A percentile compares a stretch with the other conserved stretches of the same genome.
phyloP scores from a whole-genome alignment of 176 grass and related monocot genomes.

The Luzula sylvatica region DNA sequence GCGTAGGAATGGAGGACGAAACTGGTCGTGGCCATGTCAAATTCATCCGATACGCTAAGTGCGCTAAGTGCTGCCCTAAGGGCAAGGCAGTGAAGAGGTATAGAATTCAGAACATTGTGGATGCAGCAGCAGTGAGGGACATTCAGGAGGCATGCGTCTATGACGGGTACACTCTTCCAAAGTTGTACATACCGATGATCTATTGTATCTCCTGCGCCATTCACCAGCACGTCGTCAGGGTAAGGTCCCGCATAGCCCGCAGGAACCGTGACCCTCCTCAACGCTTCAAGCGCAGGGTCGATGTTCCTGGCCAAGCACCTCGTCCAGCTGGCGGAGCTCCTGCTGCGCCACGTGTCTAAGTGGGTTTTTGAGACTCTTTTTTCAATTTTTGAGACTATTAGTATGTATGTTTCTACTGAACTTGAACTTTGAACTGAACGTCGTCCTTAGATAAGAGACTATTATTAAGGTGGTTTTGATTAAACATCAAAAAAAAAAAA shows the following conservation, averaged over 20 bases:
- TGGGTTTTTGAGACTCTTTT: too few relatives aligned
- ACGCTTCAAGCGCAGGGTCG: conserved; percentile 51
- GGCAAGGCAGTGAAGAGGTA: conserved; percentile 72
- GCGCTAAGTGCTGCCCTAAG: conserved; percentile 61
- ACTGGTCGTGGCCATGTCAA: conserved; percentile 60
- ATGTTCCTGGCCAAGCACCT: too few relatives aligned
- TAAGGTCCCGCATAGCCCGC: conserved; percentile 38
- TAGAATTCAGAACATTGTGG: conserved; percentile 59
- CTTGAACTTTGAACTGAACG: too few relatives aligned
- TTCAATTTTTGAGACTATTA: too few relatives aligned
- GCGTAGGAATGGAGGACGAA: conserved; percentile 66
- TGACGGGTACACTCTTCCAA: conserved; percentile 55
- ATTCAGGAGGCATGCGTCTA: conserved; percentile 64
- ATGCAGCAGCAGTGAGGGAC: conserved; percentile 60
- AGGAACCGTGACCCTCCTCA: conserved; percentile 56
- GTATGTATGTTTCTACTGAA: too few relatives aligned
- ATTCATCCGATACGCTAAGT: conserved; percentile 63
- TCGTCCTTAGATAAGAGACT: too few relatives aligned
- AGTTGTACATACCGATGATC: too few relatives aligned
- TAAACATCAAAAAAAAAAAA: too few relatives aligned
- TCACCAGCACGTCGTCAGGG: conserved; percentile 52
- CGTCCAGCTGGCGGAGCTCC: too few relatives aligned
- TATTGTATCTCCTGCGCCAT: conserved; percentile 60
- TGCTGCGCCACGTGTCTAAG: too few relatives aligned
- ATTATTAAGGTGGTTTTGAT: too few relatives aligned